Evolutionary conservation across 1,139 yeast genomes (phyloP), one percentile per base, ranked within the genome.

Genomic region (Arxiozyma slooffiae): DNA sequence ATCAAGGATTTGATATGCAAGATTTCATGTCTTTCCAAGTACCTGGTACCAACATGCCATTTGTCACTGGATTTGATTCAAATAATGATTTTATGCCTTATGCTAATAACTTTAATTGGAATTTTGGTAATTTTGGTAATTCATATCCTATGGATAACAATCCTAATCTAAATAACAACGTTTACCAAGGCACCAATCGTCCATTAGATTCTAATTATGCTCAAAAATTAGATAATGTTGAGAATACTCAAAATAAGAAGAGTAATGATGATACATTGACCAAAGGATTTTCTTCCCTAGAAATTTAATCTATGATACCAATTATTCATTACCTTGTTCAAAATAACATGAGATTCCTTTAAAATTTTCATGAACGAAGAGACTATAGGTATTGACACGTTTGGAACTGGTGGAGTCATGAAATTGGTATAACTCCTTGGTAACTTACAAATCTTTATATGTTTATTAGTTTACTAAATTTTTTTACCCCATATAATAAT

Each of bases 1-100:
- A 58, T 34, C 63, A 59, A 43, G 74, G 73, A 53, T 71, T 72
- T 54, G 83, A 78, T 53, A 69, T 78, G 18, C 76, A 76, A 23
- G 73, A 79, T 60, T 66, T 78, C 40, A 63, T 76, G 55, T 40
- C 43, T 9, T 40, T 40, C 34, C 43, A 40, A n/a, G 23, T 40
- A 18, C 47, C 48, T 4, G 62, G 39, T 54, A 53, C 48, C 46
- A 55, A 48, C 26, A 56, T 47, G 26, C 70, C 65, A 37, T 59
- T 57, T 40, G 62, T 60, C 26, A 58, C 58, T 37, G 50, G 52
- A 1, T 57, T 59, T 49, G 58, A 59, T 17, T 60, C 61, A 20
- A 58, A 51, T 23, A 61, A 57, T 42, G 66, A 63, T 24, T 66
- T 69, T 14, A 59, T 70, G 4, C 61, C 68, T 18, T 69, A 67